These are phyloP conservation scores for Cladosporium sp. DNA, from an alignment of 2,329 filamentous ascomycete genomes.

Conservation along the genomic window DNA sequence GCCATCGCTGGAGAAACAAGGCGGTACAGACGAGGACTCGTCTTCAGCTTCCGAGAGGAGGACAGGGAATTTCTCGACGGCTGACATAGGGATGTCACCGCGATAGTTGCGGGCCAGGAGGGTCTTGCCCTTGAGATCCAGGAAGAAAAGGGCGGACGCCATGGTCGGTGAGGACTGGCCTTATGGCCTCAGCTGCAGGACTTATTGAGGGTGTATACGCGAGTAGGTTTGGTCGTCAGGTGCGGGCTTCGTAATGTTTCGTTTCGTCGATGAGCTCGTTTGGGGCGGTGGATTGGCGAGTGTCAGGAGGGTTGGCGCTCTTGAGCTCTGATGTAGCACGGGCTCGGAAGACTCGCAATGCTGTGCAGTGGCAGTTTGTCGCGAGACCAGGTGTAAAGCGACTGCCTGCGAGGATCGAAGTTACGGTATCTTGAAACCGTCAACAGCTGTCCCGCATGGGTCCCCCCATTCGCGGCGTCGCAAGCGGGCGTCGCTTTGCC, in stretches of 20 bases:
- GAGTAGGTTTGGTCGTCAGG: background rate
- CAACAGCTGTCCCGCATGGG: slow-evolving; percentile 11
- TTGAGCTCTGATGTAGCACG: too few relatives aligned
- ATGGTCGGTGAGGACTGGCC: slow-evolving; percentile 46
- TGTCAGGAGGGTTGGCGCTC: slow-evolving; percentile 1
- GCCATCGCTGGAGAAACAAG: slow-evolving; percentile 96
- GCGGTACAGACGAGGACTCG: slow-evolving; percentile 93
- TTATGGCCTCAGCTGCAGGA: background rate
- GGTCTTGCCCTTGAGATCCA: slow-evolving; percentile 99
- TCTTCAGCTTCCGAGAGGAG: slow-evolving; percentile 97
- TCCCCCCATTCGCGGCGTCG: background rate
- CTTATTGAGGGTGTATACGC: background rate
- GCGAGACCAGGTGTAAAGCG: background rate
- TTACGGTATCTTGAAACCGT: background rate
- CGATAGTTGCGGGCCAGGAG: slow-evolving; percentile 97
- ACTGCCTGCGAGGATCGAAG: background rate
- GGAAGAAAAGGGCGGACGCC: slow-evolving; percentile 97
- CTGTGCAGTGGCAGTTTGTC: background rate
- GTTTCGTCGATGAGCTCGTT: too few relatives aligned
- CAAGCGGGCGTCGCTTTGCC: background rate
- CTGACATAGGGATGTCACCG: slow-evolving; percentile 98
- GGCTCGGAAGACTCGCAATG: too few relatives aligned
- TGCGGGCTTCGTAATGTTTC: background rate
- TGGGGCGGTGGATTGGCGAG: too few relatives aligned
- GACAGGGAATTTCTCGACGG: slow-evolving; percentile 94